These are phyloP conservation scores for Aspergillus tanneri DNA, from an alignment of 2,329 filamentous ascomycete genomes.

Conservation along the genomic window DNA sequence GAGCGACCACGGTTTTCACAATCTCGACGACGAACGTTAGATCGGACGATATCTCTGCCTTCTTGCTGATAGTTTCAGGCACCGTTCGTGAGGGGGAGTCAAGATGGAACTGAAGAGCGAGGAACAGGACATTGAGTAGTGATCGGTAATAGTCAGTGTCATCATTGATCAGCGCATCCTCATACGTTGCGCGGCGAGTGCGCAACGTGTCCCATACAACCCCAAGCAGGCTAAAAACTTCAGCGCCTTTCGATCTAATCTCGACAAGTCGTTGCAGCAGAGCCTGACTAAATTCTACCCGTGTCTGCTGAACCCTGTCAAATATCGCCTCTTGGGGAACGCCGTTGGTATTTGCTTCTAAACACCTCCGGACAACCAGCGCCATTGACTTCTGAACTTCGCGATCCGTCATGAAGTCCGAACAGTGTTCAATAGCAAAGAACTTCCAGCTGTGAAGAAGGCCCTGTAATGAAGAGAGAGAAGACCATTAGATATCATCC, in stretches of 20 bases:
- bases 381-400: slow-evolving; percentile 68
- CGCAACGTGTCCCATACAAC: slow-evolving; percentile 62
- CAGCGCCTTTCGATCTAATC: slow-evolving; percentile 49
- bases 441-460: slow-evolving; percentile 89
- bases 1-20: slow-evolving; percentile 73
- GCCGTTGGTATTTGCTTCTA: slow-evolving; percentile 71
- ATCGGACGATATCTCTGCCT: slow-evolving; percentile 41
- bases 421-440: slow-evolving; percentile 78
- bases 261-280: slow-evolving; percentile 76
- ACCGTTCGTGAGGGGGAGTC: slow-evolving; percentile 34
- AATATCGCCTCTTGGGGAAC: slow-evolving; percentile 80
- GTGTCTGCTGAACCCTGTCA: slow-evolving; percentile 68
- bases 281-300: slow-evolving; percentile 78
- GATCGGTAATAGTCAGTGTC: slow-evolving; percentile 75
- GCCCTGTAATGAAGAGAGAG: slow-evolving; percentile 48
- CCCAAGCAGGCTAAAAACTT: slow-evolving; percentile 56
- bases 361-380: slow-evolving; percentile 71
- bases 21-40: slow-evolving; percentile 71
- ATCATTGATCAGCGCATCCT: slow-evolving; percentile 56
- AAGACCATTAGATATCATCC: slow-evolving; percentile 27
- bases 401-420: slow-evolving; percentile 54
- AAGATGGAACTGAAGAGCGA: slow-evolving; percentile 63
- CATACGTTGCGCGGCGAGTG: slow-evolving; percentile 57
- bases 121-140: slow-evolving; percentile 79
- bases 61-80: slow-evolving; percentile 37